Conservation (phyloP, 192 early-diverging fungal species). For the Gamsiella multidivaricata region DNA sequence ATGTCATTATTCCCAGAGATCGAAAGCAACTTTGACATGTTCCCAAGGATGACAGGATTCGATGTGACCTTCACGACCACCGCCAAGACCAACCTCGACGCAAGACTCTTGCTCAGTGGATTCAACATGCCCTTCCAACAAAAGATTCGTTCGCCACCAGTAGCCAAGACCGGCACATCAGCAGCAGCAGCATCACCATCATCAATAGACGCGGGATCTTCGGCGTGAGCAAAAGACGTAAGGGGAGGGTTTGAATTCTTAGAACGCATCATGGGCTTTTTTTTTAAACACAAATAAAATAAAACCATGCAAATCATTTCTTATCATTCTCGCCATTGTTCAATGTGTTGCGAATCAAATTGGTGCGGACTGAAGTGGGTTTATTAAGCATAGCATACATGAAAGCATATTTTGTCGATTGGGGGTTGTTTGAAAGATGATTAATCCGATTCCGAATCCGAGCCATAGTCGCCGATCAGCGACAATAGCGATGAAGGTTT, state of each 20-base stretch:
- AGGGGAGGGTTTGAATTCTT: no score
- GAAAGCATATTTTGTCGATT: neutral
- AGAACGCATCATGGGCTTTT: no score
- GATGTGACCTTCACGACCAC: slow-evolving; percentile 88
- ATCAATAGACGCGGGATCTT: slow-evolving; percentile 19
- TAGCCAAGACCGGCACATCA: slow-evolving; percentile 6
- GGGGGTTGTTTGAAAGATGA: no score
- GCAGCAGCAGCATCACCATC: slow-evolving; percentile 17
- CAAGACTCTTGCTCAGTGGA: slow-evolving; percentile 86
- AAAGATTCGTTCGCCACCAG: slow-evolving; percentile 40
- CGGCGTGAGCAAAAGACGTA: neutral
- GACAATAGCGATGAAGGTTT: slow-evolving; percentile 36
- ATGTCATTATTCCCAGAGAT: slow-evolving; percentile 97
- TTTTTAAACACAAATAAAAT: no score
- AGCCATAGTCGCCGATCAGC: slow-evolving; percentile 41
- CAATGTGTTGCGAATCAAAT: no score
- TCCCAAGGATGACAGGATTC: slow-evolving; percentile 90
- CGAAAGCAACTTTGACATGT: slow-evolving; percentile 94
- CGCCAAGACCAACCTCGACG: slow-evolving; percentile 78
- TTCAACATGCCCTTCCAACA: slow-evolving; percentile 89
- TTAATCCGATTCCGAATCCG: slow-evolving; percentile 44
- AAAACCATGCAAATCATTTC: no score
- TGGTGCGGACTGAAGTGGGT: no score
- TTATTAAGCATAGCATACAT: neutral
- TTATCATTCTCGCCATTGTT: no score